phyloP scores from a whole-genome alignment of 208 protist species.

The Balamuthia mandrillaris region DNA sequence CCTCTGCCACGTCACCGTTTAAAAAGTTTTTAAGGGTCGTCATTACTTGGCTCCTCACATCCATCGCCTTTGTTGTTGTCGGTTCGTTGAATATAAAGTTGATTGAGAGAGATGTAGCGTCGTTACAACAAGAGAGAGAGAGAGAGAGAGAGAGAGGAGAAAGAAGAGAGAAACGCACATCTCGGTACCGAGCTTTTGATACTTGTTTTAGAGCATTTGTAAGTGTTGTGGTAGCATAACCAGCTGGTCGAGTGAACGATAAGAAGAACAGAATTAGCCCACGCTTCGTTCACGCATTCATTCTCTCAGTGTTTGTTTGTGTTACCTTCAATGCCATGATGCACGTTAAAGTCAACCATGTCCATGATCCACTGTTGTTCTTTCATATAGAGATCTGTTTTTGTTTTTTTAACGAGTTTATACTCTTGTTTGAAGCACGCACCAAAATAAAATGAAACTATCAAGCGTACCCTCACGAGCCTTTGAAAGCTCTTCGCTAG shows the following conservation, averaged over 20 bases:
- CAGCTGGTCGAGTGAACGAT: neutral
- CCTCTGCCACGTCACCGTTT: no score
- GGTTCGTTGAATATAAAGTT: no score
- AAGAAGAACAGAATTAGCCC: neutral
- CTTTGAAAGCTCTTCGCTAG: neutral
- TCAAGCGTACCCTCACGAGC: neutral
- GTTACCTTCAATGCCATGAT: neutral
- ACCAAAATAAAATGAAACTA: neutral
- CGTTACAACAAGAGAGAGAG: neutral
- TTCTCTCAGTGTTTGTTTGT: no score
- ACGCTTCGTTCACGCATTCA: no score
- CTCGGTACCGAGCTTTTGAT: no score
- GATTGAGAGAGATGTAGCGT: no score
- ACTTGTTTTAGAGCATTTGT: neutral
- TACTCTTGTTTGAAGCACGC: neutral
- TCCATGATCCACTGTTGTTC: constrained; percentile 31
- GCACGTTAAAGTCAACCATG: constrained; percentile 31
- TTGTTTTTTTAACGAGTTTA: neutral
- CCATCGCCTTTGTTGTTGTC: no score
- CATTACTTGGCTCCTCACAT: no score
- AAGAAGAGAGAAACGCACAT: neutral
- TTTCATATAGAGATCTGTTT: constrained; percentile 4
- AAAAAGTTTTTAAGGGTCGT: no score
- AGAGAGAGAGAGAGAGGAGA: neutral
- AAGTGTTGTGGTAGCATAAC: neutral